Evolutionary conservation across 2,329 filamentous ascomycete genomes (phyloP), one percentile per base, ranked within the genome.

Genomic region (Arthrocladium fulminans): DNA sequence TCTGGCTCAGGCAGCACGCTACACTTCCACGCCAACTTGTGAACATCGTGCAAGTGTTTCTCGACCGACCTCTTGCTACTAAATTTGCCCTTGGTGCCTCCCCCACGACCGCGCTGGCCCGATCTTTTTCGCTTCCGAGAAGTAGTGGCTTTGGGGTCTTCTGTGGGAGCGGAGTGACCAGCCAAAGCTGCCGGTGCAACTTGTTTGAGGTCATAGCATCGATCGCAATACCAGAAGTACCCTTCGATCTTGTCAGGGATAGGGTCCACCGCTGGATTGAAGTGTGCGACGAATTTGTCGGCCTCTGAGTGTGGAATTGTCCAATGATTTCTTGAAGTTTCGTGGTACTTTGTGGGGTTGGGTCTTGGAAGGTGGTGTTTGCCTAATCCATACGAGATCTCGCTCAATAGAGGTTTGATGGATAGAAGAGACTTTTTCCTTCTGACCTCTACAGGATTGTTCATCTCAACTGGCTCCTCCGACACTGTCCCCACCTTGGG

Each of bases 161-260:
- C 32, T 35, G 32, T 35, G 32, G 32, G 5, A 15, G 32, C 32
- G 17, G 7, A 6, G 6, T 9, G 6, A 15, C 34, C 37, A 22
- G 22, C 5, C 3, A 10, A 6, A n/a, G 22, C 22, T 10, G n/a
- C n/a, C n/a, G n/a, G n/a, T n/a, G n/a, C n/a, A n/a, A n/a, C 32
- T 35, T 43, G 40, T 17, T 43, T 15, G 22, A 27, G 41, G 7
- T 44, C 17, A 24, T 47, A 39, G 32, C 44, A 47, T 10, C 30
- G 15, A 3, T 38, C 32, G 23, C 44, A 47, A 27, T 47, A 47
- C 44, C 44, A 47, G 30, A 25, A 37, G 23, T 47, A 47, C 7
- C 44, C 44, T 15, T 47, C 44, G 20, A 47, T 38, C 20, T 29
- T 23, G 22, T 24, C 44, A 9, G 44, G 44, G 2, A 38, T 25